Evolutionary conservation across 345 rosid genomes (phyloP).

Genomic region (Anacardium occidentale): DNA sequence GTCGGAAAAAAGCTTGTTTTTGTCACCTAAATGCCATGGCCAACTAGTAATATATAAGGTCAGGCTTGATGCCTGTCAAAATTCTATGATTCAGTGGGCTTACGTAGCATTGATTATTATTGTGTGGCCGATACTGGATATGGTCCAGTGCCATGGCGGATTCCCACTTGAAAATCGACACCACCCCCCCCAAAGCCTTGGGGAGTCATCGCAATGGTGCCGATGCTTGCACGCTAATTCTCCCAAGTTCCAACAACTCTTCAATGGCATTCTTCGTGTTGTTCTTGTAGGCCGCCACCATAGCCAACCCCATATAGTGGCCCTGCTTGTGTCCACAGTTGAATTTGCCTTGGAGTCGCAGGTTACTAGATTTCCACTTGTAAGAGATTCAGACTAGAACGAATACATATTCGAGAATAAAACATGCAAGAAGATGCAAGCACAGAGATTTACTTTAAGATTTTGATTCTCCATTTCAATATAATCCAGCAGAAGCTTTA

Average conservation of each 20-base stretch:
- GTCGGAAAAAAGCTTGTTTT: constrained; percentile 22
- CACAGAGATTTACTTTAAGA: no score
- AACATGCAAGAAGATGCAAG: no score
- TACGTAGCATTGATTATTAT: constrained; percentile 9
- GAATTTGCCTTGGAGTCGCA: no score
- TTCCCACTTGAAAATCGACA: constrained; percentile 27
- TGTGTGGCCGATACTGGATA: neutral
- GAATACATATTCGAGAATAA: no score
- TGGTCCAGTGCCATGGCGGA: constrained; percentile 23
- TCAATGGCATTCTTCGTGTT: no score
- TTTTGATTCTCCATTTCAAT: no score
- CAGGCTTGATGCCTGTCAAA: constrained; percentile 17
- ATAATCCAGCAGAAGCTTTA: constrained; percentile 9
- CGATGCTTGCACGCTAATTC: constrained; percentile 5
- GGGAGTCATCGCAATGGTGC: constrained; percentile 19
- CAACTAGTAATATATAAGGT: neutral
- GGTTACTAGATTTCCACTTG: no score
- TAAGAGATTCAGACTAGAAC: no score
- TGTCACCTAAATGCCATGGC: constrained; percentile 33
- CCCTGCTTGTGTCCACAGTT: neutral
- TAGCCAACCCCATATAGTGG: no score
- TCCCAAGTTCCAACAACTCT: no score
- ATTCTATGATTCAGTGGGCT: constrained; percentile 10
- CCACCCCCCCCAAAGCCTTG: constrained; percentile 23
- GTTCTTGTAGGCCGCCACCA: no score